A percentile compares a stretch with the other conserved stretches of the same genome.
Conservation (phyloP, 1,284 basidiomycete species). For the Cryptococcus neoformans region DNA sequence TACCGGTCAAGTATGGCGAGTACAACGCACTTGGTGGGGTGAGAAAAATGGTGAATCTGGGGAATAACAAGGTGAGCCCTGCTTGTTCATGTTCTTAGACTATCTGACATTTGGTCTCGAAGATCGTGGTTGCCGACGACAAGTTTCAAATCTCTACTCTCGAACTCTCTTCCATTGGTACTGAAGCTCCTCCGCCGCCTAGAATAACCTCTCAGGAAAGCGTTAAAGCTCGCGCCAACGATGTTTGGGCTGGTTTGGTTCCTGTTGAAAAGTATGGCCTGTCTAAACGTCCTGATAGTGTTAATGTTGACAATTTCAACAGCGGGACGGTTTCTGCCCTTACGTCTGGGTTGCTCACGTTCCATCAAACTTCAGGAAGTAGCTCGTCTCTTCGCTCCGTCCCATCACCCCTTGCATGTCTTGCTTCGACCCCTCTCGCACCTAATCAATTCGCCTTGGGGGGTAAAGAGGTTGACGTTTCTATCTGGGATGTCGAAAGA, state of each 20-base stretch:
- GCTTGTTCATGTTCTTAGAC: not conserved
- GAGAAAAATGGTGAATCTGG: constrained; percentile 27
- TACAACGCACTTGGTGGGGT: constrained; percentile 31
- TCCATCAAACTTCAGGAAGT: constrained; percentile 4
- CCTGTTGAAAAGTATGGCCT: constrained; percentile 16
- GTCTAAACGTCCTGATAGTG: not conserved
- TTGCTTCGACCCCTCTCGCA: constrained; percentile 54
- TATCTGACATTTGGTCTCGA: not conserved
- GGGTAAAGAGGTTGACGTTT: constrained; percentile 83
- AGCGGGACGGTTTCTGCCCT: constrained; percentile 39
- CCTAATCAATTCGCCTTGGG: constrained; percentile 69
- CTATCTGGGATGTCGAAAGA: constrained; percentile 71
- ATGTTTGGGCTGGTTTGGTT: constrained; percentile 37
- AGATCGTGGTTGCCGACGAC: constrained; percentile 40
- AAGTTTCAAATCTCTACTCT: constrained; percentile 35
- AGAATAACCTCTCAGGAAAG: constrained; percentile 19
- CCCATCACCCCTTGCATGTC: constrained; percentile 36
- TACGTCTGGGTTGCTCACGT: constrained; percentile 38
- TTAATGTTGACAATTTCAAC: not conserved
- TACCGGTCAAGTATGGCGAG: constrained; percentile 39
- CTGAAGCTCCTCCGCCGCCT: constrained; percentile 20
- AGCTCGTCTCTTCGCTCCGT: constrained; percentile 16
- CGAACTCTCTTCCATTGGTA: constrained; percentile 11
- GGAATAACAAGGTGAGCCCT: constrained; percentile 20
- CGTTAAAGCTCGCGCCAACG: constrained; percentile 18